Evolutionary conservation across 768 basidiomycete species (phyloP).

Genomic region (Mycena sanguinolenta): DNA sequence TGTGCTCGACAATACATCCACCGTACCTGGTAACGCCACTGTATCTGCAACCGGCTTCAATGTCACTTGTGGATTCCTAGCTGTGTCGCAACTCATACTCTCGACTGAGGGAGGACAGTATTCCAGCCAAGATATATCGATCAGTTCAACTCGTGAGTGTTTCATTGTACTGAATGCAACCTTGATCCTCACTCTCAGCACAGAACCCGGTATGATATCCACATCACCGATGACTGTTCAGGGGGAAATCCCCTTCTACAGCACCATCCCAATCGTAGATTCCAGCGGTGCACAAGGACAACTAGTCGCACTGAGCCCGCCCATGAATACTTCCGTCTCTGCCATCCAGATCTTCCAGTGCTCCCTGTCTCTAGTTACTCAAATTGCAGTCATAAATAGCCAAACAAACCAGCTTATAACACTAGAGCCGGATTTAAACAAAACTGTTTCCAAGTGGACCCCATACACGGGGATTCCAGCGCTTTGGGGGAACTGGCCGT

Average conservation of each 20-base stretch:
- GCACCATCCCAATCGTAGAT: no score
- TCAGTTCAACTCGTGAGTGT: neutral
- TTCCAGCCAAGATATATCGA: neutral
- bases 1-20: neutral
- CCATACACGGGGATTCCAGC: neutral
- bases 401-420: neutral
- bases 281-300: neutral
- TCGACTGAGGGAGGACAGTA: neutral
- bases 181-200: neutral
- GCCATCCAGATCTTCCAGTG: neutral
- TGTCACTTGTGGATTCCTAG: neutral
- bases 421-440: neutral
- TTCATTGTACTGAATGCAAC: neutral
- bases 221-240: neutral
- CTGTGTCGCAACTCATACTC: neutral
- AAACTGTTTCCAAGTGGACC: neutral
- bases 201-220: constrained; percentile 9
- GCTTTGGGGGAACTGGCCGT: no score
- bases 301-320: neutral
- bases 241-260: neutral
- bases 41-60: neutral
- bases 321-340: neutral
- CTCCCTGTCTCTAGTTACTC: neutral
- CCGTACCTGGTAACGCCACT: neutral
- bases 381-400: neutral